Percentiles rank a stretch among this genome's conserved stretches.
phyloP scores from a whole-genome alignment of 2,329 filamentous ascomycete genomes.

The Aspergillus sp. region DNA sequence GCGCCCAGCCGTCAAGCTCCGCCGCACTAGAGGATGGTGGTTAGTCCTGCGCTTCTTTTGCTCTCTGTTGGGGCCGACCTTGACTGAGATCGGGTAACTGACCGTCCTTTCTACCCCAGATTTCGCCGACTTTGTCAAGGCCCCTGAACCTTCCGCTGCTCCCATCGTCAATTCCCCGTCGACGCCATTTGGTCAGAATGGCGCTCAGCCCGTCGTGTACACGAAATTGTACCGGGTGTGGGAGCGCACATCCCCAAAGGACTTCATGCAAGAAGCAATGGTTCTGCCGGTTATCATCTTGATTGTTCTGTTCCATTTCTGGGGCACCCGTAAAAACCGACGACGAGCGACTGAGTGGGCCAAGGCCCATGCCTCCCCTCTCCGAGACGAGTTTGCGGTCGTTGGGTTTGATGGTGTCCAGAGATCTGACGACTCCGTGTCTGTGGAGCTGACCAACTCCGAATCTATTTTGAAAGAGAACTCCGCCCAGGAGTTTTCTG shows the following conservation, averaged over 20 bases:
- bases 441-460: constrained; percentile 46
- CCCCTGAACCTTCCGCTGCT: constrained; percentile 67
- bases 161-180: constrained; percentile 45
- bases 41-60: constrained; percentile 21
- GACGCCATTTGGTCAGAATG: constrained; percentile 48
- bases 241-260: constrained; percentile 78
- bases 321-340: constrained; percentile 78
- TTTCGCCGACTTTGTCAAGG: constrained; percentile 89
- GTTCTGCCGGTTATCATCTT: constrained; percentile 74
- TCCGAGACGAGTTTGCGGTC: constrained; percentile 79
- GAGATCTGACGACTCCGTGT: constrained; percentile 45
- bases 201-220: constrained; percentile 61
- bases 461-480: constrained; percentile 76
- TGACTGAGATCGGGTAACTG: not conserved
- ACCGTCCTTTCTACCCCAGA: constrained; percentile 54
- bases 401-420: constrained; percentile 72
- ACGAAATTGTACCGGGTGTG: constrained; percentile 97
- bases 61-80: not conserved
- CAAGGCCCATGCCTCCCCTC: constrained; percentile 66
- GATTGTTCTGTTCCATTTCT: constrained; percentile 75
- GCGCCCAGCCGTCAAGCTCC: constrained; percentile 30
- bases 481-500: constrained; percentile 79
- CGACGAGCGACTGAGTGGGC: constrained; percentile 80
- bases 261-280: constrained; percentile 85
- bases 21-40: constrained; percentile 40